Base-by-base conservation (phyloP, 306 rosid genomes). In the Lathyrus aphaca region DNA sequence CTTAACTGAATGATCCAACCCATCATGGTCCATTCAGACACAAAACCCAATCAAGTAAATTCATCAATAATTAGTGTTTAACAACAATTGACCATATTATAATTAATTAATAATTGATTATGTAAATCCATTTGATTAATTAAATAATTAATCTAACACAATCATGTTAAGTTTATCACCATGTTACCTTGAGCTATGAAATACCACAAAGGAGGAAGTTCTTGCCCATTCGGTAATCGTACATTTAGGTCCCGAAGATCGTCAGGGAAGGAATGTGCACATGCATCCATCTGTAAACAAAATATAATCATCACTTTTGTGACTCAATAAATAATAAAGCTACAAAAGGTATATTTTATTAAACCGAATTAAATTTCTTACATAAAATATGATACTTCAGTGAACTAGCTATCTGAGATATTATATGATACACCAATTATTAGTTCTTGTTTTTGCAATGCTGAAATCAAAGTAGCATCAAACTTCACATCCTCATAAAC, bases 261-360 rank as follows among this genome's bases (percentile, higher is more conserved):
- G 60, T 92, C 93, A 69, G 90, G 90, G 88, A 92, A 90, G 15
- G 96, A 89, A 57, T 89, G 98, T 0, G 96, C 89, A 68, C 98
- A 92, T 13, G 98, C 98, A 40, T 88, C 98, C 91, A 92, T 80
- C 98, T 92, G 83, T 49, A 76, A 74, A 61, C 35, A 44, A 37
- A 54, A 62, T 32, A 55, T 55, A 44, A 65, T 58, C 9, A 58
- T 65, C 16, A 60, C 11, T 17, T 68, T 9, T 15, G 10, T 8
- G 10, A 45, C 51, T 48, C 11, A 48, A 48, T 16, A 54, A 6
- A 54, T 5, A 32, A 64, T 25, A 58, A 45, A 68, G 50, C 17
- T 17, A 15, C 62, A 43, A 46, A 61, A 8, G 37, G 8, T 39
- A 15, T 21, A 53, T 57, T 57, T 50, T 23, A 23, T 15, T 23